A percentile compares a stretch with the other conserved stretches of the same genome.
These are phyloP conservation scores for Phytophthora cryptogea DNA, from an alignment of 352 stramenopile genomes.

Conservation along the genomic window DNA sequence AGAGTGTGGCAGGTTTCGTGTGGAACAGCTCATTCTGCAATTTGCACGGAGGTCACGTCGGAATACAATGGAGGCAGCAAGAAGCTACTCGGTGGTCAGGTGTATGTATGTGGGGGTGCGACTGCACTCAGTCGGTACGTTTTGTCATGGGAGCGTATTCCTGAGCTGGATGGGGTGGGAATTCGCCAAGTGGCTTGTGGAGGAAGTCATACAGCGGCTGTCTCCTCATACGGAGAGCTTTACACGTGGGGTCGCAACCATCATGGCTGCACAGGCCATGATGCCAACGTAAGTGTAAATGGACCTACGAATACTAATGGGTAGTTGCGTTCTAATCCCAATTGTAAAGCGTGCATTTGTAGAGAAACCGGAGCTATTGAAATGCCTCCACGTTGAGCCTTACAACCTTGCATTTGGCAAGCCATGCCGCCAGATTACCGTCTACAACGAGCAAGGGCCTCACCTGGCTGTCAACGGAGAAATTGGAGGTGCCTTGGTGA, in stretches of 20 bases:
- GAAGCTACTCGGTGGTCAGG: constrained; percentile 72
- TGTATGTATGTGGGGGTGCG: constrained; percentile 89
- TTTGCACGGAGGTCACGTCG: constrained; percentile 73
- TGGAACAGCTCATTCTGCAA: constrained; percentile 77
- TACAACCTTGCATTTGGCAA: constrained; percentile 90
- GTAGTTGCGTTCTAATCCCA: background rate
- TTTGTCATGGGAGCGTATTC: constrained; percentile 75
- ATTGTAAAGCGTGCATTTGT: constrained; percentile 63
- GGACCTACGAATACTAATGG: background rate
- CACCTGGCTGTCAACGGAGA: constrained; percentile 87
- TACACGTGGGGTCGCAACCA: constrained; percentile 93
- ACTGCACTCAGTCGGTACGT: constrained; percentile 80
- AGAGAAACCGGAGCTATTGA: constrained; percentile 70
- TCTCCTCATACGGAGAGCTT: constrained; percentile 89
- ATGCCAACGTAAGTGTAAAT: constrained; percentile 30
- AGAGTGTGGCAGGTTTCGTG: constrained; percentile 80
- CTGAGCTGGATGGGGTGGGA: constrained; percentile 49
- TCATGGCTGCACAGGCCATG: constrained; percentile 89
- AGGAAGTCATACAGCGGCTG: constrained; percentile 87
- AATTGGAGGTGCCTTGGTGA: constrained; percentile 58
- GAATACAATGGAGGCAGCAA: constrained; percentile 61
- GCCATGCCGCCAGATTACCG: constrained; percentile 78
- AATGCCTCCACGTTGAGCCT: constrained; percentile 83
- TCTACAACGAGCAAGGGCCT: constrained; percentile 91
- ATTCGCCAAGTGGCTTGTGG: constrained; percentile 87